Conservation (phyloP, 2,329 filamentous ascomycete genomes). For the Pseudonectria foliicola region DNA sequence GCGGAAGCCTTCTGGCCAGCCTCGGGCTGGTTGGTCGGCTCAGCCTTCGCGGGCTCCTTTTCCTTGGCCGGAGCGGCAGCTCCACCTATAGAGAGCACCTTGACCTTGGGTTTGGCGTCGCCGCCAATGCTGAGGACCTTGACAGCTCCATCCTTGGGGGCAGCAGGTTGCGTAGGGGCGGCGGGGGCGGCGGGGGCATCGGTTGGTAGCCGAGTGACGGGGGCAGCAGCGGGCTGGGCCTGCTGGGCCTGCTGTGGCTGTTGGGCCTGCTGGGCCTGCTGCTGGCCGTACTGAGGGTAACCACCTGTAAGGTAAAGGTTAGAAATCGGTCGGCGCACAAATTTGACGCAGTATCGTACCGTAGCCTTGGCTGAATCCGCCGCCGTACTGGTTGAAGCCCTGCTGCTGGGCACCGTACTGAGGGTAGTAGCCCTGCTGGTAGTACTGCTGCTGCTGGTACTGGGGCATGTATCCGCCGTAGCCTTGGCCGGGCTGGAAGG, state of each 20-base stretch:
- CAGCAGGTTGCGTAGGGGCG: constrained; percentile 42
- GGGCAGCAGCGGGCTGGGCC: constrained; percentile 27
- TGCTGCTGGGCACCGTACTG: constrained; percentile 44
- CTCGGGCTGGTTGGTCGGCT: constrained; percentile 46
- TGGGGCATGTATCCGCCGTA: constrained; percentile 54
- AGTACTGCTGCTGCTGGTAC: constrained; percentile 45
- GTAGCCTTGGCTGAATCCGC: constrained; percentile 43
- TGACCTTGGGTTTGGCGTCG: constrained; percentile 44
- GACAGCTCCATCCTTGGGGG: constrained; percentile 47
- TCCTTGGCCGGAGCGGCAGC: constrained; percentile 31
- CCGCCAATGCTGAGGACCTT: constrained; percentile 66
- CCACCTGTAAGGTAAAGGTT: constrained; percentile 35
- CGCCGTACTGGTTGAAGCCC: constrained; percentile 45
- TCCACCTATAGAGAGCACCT: constrained; percentile 38
- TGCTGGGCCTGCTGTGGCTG: constrained; percentile 24
- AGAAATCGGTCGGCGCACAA: constrained; percentile 9
- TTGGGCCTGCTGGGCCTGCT: constrained; percentile 38
- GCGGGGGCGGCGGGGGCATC: constrained; percentile 37
- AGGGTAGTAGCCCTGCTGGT: constrained; percentile 50
- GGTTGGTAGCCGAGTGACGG: constrained; percentile 19
- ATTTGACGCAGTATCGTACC: constrained; percentile 13
- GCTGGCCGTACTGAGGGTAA: constrained; percentile 47
- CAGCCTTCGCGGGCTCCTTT: constrained; percentile 41
- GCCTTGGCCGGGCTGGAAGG: constrained; percentile 66
- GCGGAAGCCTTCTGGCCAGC: constrained; percentile 80